Percentiles rank a stretch among this genome's conserved stretches.
These are phyloP conservation scores for Parastagonospora avenae DNA, from an alignment of 2,329 filamentous ascomycete species.

Conservation along the genomic window DNA sequence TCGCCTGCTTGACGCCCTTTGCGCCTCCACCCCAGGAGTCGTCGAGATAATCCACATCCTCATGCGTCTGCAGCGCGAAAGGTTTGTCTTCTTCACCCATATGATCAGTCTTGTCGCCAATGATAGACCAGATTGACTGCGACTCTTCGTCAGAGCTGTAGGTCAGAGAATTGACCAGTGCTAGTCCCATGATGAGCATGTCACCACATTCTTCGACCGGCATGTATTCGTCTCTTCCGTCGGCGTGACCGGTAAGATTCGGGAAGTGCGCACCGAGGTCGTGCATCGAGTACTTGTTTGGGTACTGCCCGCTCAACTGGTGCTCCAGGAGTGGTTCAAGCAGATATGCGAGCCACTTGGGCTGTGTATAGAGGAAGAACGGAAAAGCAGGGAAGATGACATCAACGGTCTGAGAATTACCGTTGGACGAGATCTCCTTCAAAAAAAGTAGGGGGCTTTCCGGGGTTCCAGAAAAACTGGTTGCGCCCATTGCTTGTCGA, in stretches of 20 bases:
- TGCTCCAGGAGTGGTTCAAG: conserved; percentile 82
- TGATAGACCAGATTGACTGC: conserved; percentile 63
- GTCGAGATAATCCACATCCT: conserved; percentile 65
- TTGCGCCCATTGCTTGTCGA: conserved; percentile 79
- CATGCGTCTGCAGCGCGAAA: conserved; percentile 56
- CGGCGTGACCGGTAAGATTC: conserved; percentile 75
- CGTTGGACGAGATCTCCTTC: conserved; percentile 85
- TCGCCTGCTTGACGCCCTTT: conserved; percentile 62
- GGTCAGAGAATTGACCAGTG: conserved; percentile 74
- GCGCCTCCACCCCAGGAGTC: conserved; percentile 62
- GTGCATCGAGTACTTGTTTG: conserved; percentile 80
- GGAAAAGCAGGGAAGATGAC: conserved; percentile 87
- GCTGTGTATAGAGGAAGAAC: conserved; percentile 86
- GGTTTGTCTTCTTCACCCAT: conserved; percentile 38
- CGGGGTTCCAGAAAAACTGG: conserved; percentile 73
- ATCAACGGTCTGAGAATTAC: conserved; percentile 84
- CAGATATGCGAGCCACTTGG: conserved; percentile 77
- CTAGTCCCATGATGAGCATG: conserved; percentile 82
- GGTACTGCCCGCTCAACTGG: conserved; percentile 81
- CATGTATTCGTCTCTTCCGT: conserved; percentile 75
- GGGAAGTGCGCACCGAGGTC: conserved; percentile 75
- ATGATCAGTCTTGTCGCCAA: conserved; percentile 39
- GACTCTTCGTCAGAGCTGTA: conserved; percentile 63
- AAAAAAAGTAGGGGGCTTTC: conserved; percentile 76
- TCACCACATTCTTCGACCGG: conserved; percentile 80